Conservation (phyloP, 2,329 filamentous ascomycete genomes). For the Fusarium sp. region DNA sequence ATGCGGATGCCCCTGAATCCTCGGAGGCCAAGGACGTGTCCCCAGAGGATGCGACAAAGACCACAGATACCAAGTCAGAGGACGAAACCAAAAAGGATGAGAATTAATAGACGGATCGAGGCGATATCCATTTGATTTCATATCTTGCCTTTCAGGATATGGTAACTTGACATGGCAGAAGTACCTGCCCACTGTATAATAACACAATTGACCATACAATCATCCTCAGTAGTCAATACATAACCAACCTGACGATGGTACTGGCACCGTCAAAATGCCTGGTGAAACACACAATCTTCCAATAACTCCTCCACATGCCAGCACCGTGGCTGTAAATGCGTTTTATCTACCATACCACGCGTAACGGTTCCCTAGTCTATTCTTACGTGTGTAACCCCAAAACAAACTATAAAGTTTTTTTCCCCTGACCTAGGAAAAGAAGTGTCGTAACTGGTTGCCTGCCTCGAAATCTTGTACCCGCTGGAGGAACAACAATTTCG, state of each 20-base stretch:
- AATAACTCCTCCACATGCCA: not conserved
- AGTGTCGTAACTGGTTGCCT: not conserved
- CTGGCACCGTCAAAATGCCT: not conserved
- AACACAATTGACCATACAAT: constrained; percentile 8
- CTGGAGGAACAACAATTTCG: not conserved
- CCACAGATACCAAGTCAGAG: not conserved
- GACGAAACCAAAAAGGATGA: constrained; percentile 15
- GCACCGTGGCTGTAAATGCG: not conserved
- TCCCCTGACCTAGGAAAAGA: not conserved
- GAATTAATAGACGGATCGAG: constrained; percentile 17
- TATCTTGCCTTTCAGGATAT: not conserved
- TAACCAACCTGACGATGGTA: not conserved
- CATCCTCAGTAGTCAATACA: not conserved
- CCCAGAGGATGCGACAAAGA: constrained; percentile 12
- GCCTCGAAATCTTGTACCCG: not conserved
- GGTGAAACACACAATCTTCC: not conserved
- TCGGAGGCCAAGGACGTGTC: constrained; percentile 6
- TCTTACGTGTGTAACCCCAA: not conserved
- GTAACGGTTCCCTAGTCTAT: not conserved
- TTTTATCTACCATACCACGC: not conserved
- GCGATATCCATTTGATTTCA: constrained; percentile 8
- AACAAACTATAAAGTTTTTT: not conserved
- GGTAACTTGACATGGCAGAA: not conserved
- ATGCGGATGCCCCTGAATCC: not conserved
- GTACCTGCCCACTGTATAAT: constrained; percentile 7